Percentiles rank a stretch among this genome's conserved stretches.
phyloP scores from a whole-genome alignment of 306 rosid species.

The Luffa acutangula region DNA sequence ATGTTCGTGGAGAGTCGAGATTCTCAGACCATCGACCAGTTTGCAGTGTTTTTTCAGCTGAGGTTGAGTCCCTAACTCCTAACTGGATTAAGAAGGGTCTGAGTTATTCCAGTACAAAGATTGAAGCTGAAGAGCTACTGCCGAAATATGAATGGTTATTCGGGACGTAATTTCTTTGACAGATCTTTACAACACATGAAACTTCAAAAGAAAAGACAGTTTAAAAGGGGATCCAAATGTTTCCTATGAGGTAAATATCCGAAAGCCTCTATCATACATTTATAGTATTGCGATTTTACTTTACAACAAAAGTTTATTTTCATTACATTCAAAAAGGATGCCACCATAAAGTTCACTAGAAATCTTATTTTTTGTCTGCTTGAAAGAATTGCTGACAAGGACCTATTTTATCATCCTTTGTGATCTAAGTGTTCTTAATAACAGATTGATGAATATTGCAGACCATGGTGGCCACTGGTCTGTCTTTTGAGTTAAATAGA shows the following conservation, averaged over 20 bases:
- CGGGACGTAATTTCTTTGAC: constrained; percentile 35
- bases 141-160: constrained; percentile 49
- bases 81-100: constrained; percentile 58
- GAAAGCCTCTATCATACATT: neutral
- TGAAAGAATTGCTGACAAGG: neutral
- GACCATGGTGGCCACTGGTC: constrained; percentile 4
- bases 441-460: neutral
- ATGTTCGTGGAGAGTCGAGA: constrained; percentile 89
- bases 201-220: neutral
- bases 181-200: neutral
- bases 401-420: neutral
- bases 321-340: neutral
- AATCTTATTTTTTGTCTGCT: neutral
- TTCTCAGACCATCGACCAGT: constrained; percentile 99
- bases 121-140: constrained; percentile 82
- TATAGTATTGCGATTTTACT: neutral
- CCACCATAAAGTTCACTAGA: neutral
- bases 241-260: neutral
- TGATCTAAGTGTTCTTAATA: neutral
- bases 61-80: constrained; percentile 60
- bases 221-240: neutral
- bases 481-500: constrained; percentile 5
- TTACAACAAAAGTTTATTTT: neutral
- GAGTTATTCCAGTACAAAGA: constrained; percentile 64
- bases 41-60: constrained; percentile 63